Evolutionary conservation across 148 eudicot species (phyloP), one percentile per base, ranked within the genome.

Genomic region (Selenicereus undatus): DNA sequence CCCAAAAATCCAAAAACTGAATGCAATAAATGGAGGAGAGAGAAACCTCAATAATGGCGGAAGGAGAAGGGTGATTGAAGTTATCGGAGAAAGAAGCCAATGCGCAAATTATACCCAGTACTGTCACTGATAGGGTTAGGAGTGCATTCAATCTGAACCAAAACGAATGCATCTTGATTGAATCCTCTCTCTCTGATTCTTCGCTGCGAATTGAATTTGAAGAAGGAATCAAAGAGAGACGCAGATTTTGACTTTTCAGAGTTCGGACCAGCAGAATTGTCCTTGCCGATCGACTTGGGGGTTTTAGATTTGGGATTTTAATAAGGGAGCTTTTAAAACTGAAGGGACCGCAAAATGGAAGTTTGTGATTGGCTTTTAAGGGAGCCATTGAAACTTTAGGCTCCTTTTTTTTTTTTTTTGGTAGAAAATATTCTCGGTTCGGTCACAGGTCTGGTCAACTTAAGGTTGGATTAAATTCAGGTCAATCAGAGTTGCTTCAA

Each of bases 131-230:
- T 80, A 95, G 86, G 9, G 99, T 95, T 18, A 95, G 78, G 82
- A 95, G 36, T 48, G 97, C 99, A 78, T 95, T 95, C 2, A 94
- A 92, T 86, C 99, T 90, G 89, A 92, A 90, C 82, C 90, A 88
- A 77, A 91, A 89, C 4, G 97, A 91, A 87, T 95, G 97, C 98
- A 95, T 95, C 72, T 80, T 87, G 50, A 22, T 24, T 56, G 22
- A 56, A 56, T 56, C 29, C 29, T 64, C 68, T 64, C 11, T 64
- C 68, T 64, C 27, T 24, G 43, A 39, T 39, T 39, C 43, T 39
- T 24, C n/a, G 4, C 29, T 27, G 71, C 30, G 71, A 27, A 12
- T 66, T 27, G 32, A 13, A 27, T 18, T 27, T 27, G 32, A 27
- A 9, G 30, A 27, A 66, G 27, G 68, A 64, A 64, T 64, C 27